Evolutionary conservation across 2,329 filamentous ascomycete genomes (phyloP).

Genomic region (Sclerotiophoma versabilis): DNA sequence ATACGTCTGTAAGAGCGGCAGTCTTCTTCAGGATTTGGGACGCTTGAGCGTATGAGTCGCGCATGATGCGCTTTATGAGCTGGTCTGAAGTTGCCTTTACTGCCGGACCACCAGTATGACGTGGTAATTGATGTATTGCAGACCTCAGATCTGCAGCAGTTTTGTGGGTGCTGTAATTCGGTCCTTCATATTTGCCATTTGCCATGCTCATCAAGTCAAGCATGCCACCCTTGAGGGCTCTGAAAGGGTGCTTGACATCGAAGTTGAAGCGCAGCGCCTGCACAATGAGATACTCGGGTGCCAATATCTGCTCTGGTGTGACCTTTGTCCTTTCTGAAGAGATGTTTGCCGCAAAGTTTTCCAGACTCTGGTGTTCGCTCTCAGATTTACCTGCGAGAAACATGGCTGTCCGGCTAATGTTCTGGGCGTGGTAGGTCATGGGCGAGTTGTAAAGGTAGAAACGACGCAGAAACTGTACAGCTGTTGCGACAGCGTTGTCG

Average conservation of each 20-base stretch:
- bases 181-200: conserved; percentile 62
- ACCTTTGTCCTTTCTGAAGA: conserved; percentile 53
- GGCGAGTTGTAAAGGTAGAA: conserved; percentile 96
- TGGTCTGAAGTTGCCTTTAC: conserved; percentile 26
- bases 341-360: conserved; percentile 60
- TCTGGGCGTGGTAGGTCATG: conserved; percentile 93
- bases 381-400: conserved; percentile 96
- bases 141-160: conserved; percentile 34
- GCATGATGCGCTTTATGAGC: conserved; percentile 56
- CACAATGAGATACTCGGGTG: conserved; percentile 90
- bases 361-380: conserved; percentile 74
- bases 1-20: conserved; percentile 89
- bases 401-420: conserved; percentile 86
- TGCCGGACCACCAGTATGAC: conserved; percentile 20
- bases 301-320: conserved; percentile 81
- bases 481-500: conserved; percentile 74
- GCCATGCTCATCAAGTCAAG: conserved; percentile 79
- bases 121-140: conserved; percentile 40
- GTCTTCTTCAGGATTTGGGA: conserved; percentile 65
- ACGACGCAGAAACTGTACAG: conserved; percentile 86
- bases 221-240: conserved; percentile 83
- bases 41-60: conserved; percentile 73
- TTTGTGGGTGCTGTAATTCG: conserved; percentile 22
- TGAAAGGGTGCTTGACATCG: conserved; percentile 89
- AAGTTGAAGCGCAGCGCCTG: conserved; percentile 94